Evolutionary conservation across 108 stramenopile species (phyloP).

Genomic region (Nannochloropsis gaditana): DNA sequence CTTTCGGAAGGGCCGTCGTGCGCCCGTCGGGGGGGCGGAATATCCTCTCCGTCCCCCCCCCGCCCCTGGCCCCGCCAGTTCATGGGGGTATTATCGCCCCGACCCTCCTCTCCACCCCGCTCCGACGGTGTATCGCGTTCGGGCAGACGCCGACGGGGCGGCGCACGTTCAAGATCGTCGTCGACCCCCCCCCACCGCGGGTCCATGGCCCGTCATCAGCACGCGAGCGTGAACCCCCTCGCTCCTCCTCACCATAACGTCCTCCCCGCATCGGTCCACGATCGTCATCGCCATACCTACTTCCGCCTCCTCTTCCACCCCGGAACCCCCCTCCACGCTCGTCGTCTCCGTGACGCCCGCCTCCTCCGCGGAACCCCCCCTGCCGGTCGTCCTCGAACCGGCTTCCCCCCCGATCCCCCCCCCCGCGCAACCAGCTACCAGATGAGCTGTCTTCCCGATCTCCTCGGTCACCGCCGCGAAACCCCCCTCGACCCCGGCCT

Average conservation of each 20-base stretch:
- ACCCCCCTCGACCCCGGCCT: background rate
- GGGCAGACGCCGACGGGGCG: background rate
- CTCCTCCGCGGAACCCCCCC: background rate
- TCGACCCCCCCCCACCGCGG: slow-evolving; percentile 12
- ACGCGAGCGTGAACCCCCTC: background rate
- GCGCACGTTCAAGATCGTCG: slow-evolving; percentile 3
- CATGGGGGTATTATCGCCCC: background rate
- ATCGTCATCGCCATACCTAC: slow-evolving; percentile 21
- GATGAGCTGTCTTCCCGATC: background rate
- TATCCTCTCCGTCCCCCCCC: slow-evolving; percentile 6
- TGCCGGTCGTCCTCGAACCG: slow-evolving; percentile 27
- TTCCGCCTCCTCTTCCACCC: slow-evolving; percentile 24
- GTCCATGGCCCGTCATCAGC: background rate
- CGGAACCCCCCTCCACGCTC: background rate
- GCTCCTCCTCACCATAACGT: background rate
- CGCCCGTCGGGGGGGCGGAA: slow-evolving; percentile 25
- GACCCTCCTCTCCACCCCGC: background rate
- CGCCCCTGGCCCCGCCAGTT: slow-evolving; percentile 18
- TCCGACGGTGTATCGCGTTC: background rate
- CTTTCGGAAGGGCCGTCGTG: slow-evolving; percentile 27
- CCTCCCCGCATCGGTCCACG: background rate
- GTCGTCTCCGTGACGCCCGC: background rate
- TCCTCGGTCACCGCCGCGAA: slow-evolving; percentile 1
- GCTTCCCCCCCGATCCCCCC: slow-evolving; percentile 28
- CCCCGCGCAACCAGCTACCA: background rate